A percentile compares a stretch with the other conserved stretches of the same genome.
These are phyloP conservation scores for Linnemannia exigua DNA, from an alignment of 192 early-diverging fungal species.

Conservation along the genomic window DNA sequence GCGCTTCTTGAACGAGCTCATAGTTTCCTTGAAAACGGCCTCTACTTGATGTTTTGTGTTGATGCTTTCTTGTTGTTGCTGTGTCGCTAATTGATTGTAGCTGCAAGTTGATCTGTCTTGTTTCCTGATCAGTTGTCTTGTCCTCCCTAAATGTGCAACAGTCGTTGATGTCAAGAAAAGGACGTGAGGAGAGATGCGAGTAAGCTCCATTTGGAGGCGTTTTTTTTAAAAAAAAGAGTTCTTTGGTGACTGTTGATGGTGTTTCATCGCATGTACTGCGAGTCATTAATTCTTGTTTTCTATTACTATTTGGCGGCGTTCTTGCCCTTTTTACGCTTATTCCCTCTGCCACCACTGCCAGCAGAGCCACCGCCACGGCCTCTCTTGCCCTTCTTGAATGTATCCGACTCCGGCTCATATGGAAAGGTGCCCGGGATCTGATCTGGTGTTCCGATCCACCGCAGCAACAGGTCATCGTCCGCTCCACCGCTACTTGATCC, in stretches of 20 bases:
- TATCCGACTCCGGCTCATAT: conserved; percentile 23
- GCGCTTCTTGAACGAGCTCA: conserved; percentile 68
- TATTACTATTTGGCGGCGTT: conserved; percentile 4
- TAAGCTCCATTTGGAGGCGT: not conserved
- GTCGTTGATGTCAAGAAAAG: not conserved
- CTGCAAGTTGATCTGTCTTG: not conserved
- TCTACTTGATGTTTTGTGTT: not conserved
- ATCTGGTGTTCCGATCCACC: conserved; percentile 48
- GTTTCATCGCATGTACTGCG: not conserved
- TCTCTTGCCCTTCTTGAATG: conserved; percentile 1
- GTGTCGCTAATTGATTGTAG: not conserved
- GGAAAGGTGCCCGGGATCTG: conserved; percentile 52
- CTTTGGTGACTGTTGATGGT: not conserved
- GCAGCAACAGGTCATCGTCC: conserved; percentile 40
- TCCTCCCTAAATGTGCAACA: not conserved
- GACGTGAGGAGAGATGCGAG: not conserved
- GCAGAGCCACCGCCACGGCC: not conserved
- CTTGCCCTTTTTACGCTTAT: not conserved
- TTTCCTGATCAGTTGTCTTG: not conserved
- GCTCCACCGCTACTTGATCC: not conserved
- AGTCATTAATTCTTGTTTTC: not conserved
- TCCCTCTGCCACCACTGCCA: conserved; percentile 11
- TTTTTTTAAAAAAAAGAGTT: not conserved
- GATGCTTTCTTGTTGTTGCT: not conserved
- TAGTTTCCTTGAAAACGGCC: not conserved